Conservation (phyloP, 2,329 filamentous ascomycete species). For the Fusarium nanum region DNA sequence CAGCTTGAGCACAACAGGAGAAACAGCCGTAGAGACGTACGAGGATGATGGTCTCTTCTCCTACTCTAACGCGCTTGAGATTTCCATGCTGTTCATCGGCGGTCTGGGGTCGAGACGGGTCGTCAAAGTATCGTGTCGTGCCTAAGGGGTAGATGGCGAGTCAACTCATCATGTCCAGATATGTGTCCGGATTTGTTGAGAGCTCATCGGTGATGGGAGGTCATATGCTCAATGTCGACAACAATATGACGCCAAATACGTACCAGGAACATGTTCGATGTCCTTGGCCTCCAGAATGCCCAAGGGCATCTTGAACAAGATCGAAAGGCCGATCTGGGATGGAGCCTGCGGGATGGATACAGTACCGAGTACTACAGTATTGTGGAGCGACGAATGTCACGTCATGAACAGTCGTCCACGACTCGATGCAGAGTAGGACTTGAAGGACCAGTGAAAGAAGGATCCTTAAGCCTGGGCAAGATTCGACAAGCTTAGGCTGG, state of each 20-base stretch:
- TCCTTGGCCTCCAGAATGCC: slow-evolving; percentile 77
- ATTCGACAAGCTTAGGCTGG: slow-evolving; percentile 4
- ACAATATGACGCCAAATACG: slow-evolving; percentile 37
- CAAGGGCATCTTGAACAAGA: slow-evolving; percentile 57
- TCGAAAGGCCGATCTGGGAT: slow-evolving; percentile 17
- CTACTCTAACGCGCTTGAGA: slow-evolving; percentile 79
- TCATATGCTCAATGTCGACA: neutral
- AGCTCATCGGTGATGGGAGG: neutral
- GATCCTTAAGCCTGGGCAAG: neutral
- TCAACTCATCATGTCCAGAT: slow-evolving; percentile 27
- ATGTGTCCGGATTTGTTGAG: neutral
- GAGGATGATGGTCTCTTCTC: slow-evolving; percentile 77
- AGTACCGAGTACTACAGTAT: neutral
- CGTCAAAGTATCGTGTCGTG: slow-evolving; percentile 73
- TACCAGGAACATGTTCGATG: slow-evolving; percentile 80
- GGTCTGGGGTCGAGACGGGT: slow-evolving; percentile 61
- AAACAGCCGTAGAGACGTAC: slow-evolving; percentile 63
- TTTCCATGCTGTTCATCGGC: slow-evolving; percentile 55
- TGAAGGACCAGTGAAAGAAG: neutral
- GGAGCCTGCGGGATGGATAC: neutral
- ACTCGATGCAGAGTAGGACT: slow-evolving; percentile 3
- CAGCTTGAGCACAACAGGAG: slow-evolving; percentile 11
- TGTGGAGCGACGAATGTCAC: slow-evolving; percentile 27
- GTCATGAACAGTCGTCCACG: slow-evolving; percentile 1
- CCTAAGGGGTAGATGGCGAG: slow-evolving; percentile 54